phyloP scores from a whole-genome alignment of 2,329 filamentous ascomycete genomes.

The Diaporthe citri region DNA sequence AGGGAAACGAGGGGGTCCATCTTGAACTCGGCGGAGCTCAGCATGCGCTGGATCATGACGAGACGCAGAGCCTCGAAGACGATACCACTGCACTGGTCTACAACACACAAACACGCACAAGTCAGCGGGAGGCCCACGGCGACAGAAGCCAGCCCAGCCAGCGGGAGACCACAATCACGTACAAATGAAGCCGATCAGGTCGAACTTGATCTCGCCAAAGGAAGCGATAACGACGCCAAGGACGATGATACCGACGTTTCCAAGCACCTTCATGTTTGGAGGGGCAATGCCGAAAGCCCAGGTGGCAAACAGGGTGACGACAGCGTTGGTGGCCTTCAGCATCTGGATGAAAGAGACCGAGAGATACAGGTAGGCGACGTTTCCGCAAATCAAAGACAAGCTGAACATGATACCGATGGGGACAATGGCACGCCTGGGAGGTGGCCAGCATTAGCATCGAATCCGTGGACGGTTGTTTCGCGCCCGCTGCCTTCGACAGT shows the following conservation, averaged over 20 bases:
- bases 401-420: constrained; percentile 94
- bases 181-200: constrained; percentile 78
- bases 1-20: constrained; percentile 89
- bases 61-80: constrained; percentile 82
- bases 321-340: constrained; percentile 95
- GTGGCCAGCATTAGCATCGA: constrained; percentile 2
- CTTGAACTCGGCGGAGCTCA: constrained; percentile 84
- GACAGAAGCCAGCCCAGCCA: neutral
- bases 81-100: constrained; percentile 79
- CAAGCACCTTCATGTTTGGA: constrained; percentile 83
- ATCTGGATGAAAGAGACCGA: constrained; percentile 96
- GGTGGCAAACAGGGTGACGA: constrained; percentile 86
- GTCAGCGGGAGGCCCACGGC: neutral
- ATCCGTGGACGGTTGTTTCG: neutral
- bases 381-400: constrained; percentile 90
- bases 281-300: constrained; percentile 86
- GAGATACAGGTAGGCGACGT: constrained; percentile 90
- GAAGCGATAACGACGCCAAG: constrained; percentile 92
- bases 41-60: constrained; percentile 81
- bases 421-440: constrained; percentile 80
- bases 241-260: constrained; percentile 92
- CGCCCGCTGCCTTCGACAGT: constrained; percentile 59
- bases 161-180: neutral
- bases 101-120: neutral
- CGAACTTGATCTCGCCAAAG: constrained; percentile 91